Evolutionary conservation across 176 grass and related monocot genomes (phyloP).

Genomic region (Zoysia japonica): DNA sequence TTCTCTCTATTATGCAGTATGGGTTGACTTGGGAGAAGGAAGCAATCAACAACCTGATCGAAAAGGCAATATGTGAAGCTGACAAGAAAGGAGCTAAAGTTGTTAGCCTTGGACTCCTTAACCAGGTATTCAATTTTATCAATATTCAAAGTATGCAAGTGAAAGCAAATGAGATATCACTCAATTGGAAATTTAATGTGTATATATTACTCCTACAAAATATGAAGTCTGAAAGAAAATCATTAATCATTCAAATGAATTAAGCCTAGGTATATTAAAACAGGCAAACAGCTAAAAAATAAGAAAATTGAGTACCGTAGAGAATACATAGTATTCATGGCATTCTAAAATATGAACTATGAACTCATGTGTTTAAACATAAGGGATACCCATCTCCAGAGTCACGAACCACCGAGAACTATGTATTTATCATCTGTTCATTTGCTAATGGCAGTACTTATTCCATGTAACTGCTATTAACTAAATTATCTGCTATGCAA

Average conservation of each 20-base stretch:
- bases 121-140: conserved; percentile 54
- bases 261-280: background rate
- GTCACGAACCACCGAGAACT: background rate
- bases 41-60: conserved; percentile 70
- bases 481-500: conserved; percentile 12
- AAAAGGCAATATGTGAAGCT: conserved; percentile 81
- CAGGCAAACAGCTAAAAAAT: background rate
- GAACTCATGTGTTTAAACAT: background rate
- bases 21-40: conserved; percentile 60
- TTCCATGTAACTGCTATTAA: background rate
- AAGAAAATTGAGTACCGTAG: background rate
- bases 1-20: conserved; percentile 56
- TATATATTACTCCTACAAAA: background rate
- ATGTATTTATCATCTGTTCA: background rate
- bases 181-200: background rate
- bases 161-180: background rate
- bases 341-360: conserved; percentile 21
- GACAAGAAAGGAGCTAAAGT: conserved; percentile 73
- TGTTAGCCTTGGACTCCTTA: conserved; percentile 80
- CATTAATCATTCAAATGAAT: background rate
- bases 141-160: background rate
- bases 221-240: conserved; percentile 1
- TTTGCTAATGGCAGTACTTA: background rate
- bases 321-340: background rate
- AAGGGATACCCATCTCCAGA: background rate